Conservation (phyloP, 306 rosid species). For the Astragalus membranaceus region DNA sequence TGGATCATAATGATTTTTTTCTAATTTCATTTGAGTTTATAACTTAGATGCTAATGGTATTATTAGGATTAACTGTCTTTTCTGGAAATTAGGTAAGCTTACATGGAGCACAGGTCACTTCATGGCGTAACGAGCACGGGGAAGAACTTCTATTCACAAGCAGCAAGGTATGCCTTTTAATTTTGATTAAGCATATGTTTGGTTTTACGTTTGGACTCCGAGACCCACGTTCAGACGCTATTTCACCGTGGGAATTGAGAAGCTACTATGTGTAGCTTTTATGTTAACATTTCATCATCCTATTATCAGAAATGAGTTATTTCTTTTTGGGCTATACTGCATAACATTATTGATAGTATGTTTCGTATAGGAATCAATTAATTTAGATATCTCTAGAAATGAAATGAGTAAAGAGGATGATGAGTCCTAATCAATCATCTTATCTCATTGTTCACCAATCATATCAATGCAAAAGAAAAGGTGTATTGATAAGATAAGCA, state of each 20-base stretch:
- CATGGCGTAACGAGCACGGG: conserved; percentile 82
- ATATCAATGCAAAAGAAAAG: not conserved
- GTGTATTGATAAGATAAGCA: conserved; percentile 10
- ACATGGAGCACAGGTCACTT: conserved; percentile 86
- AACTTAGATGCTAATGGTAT: not conserved
- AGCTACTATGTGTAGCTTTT: too few species aligned
- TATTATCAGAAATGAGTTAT: not conserved
- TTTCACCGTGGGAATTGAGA: too few species aligned
- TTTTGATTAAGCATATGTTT: too few species aligned
- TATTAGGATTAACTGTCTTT: conserved; percentile 12
- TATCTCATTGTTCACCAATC: not conserved
- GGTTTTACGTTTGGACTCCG: too few species aligned
- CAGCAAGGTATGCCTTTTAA: conserved; percentile 53
- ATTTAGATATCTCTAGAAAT: not conserved
- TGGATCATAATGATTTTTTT: not conserved
- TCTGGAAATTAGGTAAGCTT: conserved; percentile 67
- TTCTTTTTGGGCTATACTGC: conserved; percentile 1
- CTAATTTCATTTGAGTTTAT: conserved; percentile 5
- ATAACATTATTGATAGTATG: not conserved
- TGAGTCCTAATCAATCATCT: not conserved
- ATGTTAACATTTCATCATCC: conserved; percentile 8
- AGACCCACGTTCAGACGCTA: too few species aligned
- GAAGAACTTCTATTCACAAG: conserved; percentile 93
- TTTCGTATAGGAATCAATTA: not conserved
- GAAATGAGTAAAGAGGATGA: not conserved